phyloP scores from a whole-genome alignment of 805 yeast genomes.

The Teunomyces gatunensis region DNA sequence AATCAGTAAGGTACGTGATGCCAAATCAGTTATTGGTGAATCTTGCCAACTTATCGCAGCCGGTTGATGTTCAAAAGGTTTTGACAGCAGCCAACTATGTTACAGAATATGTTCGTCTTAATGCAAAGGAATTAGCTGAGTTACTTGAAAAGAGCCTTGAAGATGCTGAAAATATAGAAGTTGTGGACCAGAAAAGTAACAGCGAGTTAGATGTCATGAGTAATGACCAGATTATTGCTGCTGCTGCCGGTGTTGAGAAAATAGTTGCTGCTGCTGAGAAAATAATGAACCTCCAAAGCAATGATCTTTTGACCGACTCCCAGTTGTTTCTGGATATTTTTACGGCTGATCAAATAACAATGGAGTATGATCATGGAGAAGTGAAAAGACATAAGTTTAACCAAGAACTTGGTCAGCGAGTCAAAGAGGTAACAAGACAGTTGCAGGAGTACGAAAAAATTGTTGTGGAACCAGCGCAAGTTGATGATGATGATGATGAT shows the following conservation, averaged over 20 bases:
- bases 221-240: slow-evolving; percentile 13
- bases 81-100: slow-evolving; percentile 44
- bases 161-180: slow-evolving; percentile 34
- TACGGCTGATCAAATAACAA: slow-evolving; percentile 5
- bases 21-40: slow-evolving; percentile 72
- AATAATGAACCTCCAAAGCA: background rate
- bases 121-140: slow-evolving; percentile 57
- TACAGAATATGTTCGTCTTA: slow-evolving; percentile 56
- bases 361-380: slow-evolving; percentile 15
- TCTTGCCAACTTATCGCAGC: slow-evolving; percentile 50
- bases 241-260: slow-evolving; percentile 6
- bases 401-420: slow-evolving; percentile 14
- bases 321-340: background rate
- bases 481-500: slow-evolving; percentile 5
- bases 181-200: slow-evolving; percentile 25
- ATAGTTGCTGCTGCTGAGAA: slow-evolving; percentile 5
- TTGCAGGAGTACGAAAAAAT: slow-evolving; percentile 12
- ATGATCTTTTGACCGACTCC: background rate
- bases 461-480: slow-evolving; percentile 7
- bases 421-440: slow-evolving; percentile 10
- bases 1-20: slow-evolving; percentile 80
- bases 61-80: slow-evolving; percentile 58
- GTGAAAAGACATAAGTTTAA: slow-evolving; percentile 17
- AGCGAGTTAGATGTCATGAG: slow-evolving; percentile 11
- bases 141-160: slow-evolving; percentile 46